Evolutionary conservation across 2,329 filamentous ascomycete species (phyloP), one percentile per base, ranked within the genome.

Genomic region (Aspergillus ibericus): DNA sequence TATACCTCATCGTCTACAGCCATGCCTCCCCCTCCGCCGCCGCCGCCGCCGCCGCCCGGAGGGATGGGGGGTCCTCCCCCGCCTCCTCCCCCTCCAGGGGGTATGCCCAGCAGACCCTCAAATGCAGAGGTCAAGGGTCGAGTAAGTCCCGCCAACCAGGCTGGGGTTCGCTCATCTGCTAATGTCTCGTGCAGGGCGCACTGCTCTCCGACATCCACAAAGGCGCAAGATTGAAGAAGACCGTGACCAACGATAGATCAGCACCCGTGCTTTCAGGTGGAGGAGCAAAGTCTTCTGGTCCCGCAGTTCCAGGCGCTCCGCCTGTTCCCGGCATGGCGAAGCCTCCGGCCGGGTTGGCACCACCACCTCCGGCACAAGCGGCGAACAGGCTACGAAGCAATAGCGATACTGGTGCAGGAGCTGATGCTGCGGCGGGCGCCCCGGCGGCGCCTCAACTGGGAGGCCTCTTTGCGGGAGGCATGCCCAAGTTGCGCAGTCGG

Each of bases 401-500:
- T 73, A 96, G 93, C 74, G 92, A 96, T 64, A 71, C 69, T 27
- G 68, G 71, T 15, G 68, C 73, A 15, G 72, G 70, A 27, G 68
- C 69, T 54, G 81, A 82, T 47, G 77, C 78, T 62, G 78, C 81
- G 60, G 71, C 72, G 38, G 72, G 72, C 55, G 71, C 75, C 65
- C 84, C 88, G 20, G 76, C 85, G 18, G 85, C 91, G 49, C 92
- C 92, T 10, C 93, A 97, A 72, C 76, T 98, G 10, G 93, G 82
- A 29, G 95, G 95, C 1, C 76, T 99, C 25, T 96, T 99, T 71
- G 92, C 91, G 1, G 93, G 92, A 35, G 95, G 93, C 36, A 98
- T 98, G 85, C 95, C 95, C 2, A 98, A 97, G 78, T 75, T 99
- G 70, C 90, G 91, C 74, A 97, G 96, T 80, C 90, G 92, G 56